phyloP scores from a whole-genome alignment of 148 eudicot species.

The Chenopodium formosanum region DNA sequence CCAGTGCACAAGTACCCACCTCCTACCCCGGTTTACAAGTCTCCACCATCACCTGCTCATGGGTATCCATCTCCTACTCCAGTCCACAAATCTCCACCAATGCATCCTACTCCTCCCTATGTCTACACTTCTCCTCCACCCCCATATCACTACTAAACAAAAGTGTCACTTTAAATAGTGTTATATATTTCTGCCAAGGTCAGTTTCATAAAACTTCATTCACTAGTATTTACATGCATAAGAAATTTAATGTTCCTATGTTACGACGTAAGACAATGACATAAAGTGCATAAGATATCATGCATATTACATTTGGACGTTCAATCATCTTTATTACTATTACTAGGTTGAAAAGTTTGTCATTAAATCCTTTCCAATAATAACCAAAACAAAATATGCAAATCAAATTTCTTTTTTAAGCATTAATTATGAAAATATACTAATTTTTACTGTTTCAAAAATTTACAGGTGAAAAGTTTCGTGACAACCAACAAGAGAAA shows the following conservation, averaged over 20 bases:
- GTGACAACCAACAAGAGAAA: too few species aligned
- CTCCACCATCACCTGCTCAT: slow-evolving; percentile 19
- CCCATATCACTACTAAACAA: neutral
- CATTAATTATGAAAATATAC: too few species aligned
- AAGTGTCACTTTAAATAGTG: neutral
- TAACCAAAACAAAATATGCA: too few species aligned
- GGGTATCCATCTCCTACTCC: slow-evolving; percentile 11
- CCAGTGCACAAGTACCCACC: slow-evolving; percentile 14
- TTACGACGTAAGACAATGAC: neutral
- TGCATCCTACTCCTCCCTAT: neutral
- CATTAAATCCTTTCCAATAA: too few species aligned
- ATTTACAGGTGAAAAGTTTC: too few species aligned
- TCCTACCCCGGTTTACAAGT: neutral
- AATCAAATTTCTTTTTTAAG: too few species aligned
- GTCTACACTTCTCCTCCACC: slow-evolving; percentile 35
- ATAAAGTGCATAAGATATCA: too few species aligned
- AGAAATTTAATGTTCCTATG: neutral
- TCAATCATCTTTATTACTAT: too few species aligned
- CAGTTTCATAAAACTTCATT: neutral
- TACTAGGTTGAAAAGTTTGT: too few species aligned
- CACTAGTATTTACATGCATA: neutral
- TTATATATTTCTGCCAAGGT: neutral
- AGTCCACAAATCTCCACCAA: slow-evolving; percentile 25
- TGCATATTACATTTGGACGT: too few species aligned
- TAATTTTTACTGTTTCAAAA: too few species aligned